Base-by-base conservation (phyloP, 208 protist genomes). In the Endotrypanum monterogeii region DNA sequence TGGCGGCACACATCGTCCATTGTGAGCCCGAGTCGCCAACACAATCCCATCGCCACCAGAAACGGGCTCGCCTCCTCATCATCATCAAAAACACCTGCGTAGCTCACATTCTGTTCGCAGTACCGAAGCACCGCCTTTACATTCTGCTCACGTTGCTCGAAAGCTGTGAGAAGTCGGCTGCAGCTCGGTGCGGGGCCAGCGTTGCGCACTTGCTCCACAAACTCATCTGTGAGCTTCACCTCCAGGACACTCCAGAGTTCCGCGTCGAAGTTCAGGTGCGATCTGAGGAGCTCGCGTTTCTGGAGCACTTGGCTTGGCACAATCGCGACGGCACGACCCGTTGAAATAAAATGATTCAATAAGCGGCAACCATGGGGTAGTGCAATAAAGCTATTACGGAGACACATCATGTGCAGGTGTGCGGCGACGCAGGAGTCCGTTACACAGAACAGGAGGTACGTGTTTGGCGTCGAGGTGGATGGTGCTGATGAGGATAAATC, bases 61-160 rank as follows among this genome's bases (percentile, higher is more conserved):
- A 94, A 94, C 1, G 90, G 90, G 77, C 87, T 95, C 18, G 92
- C 87, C 60, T 85, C 82, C 46, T 89, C 92, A 35, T 88, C 69
- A 30, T 88, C 85, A 67, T 93, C 80, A 63, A 93, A 85, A 44
- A 93, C 85, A 23, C 87, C 92, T 23, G 85, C 88, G 71, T 96
- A 93, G 67, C 82, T 71, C 74, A 96, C 92, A 54, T 84, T 60
- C 51, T 77, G 55, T 71, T 94, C 92, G 66, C 84, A 88, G 76
- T 91, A 96, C 18, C 78, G 76, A 55, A 96, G 74, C 56, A 94
- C 58, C 66, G 82, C 84, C 72, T 85, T 68, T 39, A 94, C 75
- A 28, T 82, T 75, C 70, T 83, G 79, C 69, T 85, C 71, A 63
- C 88, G 89, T 44, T 79, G 80, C 74, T 90, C 83, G 46, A 73